Evolutionary conservation across 1,139 yeast genomes (phyloP), one percentile per base, ranked within the genome.

Genomic region (Geotrichum bryndzae): DNA sequence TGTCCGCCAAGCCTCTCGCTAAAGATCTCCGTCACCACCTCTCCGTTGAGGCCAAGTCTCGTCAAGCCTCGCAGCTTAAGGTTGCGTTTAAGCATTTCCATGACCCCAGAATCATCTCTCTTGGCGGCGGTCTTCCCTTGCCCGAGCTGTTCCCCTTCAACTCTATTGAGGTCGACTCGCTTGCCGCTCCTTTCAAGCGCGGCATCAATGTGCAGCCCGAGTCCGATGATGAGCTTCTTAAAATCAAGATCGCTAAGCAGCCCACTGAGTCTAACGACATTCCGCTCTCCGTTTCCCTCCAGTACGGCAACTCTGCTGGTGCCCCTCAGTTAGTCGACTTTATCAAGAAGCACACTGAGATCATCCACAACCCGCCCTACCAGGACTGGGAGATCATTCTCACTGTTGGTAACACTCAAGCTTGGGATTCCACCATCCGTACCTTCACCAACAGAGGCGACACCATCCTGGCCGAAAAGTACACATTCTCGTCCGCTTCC

Each of bases 71-170:
- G 22, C 87, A 90, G 18, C 82, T 94, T 75, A 94, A 94, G 77
- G 78, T 84, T 55, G 96, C 96, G 25, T 89, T 91, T 80, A 85
- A 84, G 73, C 88, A 87, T 78, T 88, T 79, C 72, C 79, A 80
- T 55, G 81, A 84, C 67, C 96, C 96, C 54, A 84, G 86, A 59
- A 80, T 94, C 73, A 85, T 92, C 62, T 91, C 91, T 72, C 83
- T 94, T 65, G 99, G 97, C 61, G 99, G 99, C 67, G 99, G 99
- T 6, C 82, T 94, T 69, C 99, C 99, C 23, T 78, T 90, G 70
- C 79, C 97, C 23, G 92, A 87, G 68, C 87, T 88, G 74, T 94
- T 94, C 82, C 99, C 99, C 58, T 90, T 92, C 82, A 90, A 90
- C 70, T 83, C 84, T 68, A 73, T 91, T 59, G 73, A 80, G 31